Conservation (phyloP, 2,329 filamentous ascomycete genomes). For the Fusarium gaditjirri region DNA sequence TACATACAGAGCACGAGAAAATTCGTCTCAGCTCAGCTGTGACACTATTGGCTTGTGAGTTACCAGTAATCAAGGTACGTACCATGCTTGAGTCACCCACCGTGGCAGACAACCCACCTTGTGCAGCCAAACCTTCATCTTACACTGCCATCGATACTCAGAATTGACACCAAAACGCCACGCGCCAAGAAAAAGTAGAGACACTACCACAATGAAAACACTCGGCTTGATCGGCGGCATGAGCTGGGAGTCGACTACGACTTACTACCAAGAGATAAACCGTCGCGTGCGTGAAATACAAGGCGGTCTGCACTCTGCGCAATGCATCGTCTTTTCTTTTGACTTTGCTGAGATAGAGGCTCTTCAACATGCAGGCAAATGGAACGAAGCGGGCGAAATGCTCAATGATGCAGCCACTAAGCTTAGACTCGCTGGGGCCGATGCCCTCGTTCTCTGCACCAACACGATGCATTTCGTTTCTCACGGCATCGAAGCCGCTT, state of each 20-base stretch:
- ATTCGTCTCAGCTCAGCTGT: too few relatives aligned
- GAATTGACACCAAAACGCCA: neutral
- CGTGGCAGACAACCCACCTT: neutral
- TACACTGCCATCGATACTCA: neutral
- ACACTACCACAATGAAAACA: conserved; percentile 36
- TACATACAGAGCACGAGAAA: too few relatives aligned
- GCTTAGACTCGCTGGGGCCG: conserved; percentile 35
- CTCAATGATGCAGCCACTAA: conserved; percentile 29
- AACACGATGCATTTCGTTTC: conserved; percentile 43
- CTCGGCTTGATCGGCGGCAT: conserved; percentile 43
- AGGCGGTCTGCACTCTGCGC: conserved; percentile 39
- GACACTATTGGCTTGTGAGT: neutral
- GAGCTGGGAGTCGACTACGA: conserved; percentile 43
- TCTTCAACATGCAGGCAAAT: conserved; percentile 29
- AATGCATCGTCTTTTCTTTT: conserved; percentile 40
- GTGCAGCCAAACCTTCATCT: neutral
- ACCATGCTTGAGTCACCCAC: neutral
- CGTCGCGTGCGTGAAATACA: conserved; percentile 33
- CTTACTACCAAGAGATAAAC: conserved; percentile 44
- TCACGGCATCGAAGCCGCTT: conserved; percentile 10
- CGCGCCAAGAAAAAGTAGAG: neutral
- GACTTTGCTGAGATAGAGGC: conserved; percentile 41
- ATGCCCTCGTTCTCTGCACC: conserved; percentile 40
- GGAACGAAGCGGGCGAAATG: conserved; percentile 26
- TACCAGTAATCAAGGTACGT: neutral